These are phyloP conservation scores for Tetrahymena thermophila DNA, from an alignment of 73 alveolate species.

Conservation along the genomic window DNA sequence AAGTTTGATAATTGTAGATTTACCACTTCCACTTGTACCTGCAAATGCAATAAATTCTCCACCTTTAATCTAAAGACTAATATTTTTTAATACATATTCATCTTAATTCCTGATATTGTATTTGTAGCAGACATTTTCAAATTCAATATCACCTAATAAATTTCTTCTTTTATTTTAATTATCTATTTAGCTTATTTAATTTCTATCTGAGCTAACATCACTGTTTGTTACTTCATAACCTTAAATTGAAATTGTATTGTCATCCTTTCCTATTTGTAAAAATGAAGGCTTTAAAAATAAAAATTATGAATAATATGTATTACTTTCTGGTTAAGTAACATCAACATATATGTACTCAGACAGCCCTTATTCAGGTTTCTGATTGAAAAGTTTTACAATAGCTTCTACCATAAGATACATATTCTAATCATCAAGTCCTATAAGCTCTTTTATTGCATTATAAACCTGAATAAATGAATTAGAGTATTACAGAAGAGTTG, in stretches of 20 bases:
- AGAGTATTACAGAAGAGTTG: background rate
- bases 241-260: background rate
- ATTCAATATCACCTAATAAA: slow-evolving; percentile 50
- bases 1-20: slow-evolving; percentile 15
- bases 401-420: background rate
- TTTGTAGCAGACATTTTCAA: slow-evolving; percentile 51
- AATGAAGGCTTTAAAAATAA: background rate
- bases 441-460: background rate
- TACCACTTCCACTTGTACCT: slow-evolving; percentile 70
- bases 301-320: background rate
- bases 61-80: slow-evolving; percentile 42
- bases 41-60: slow-evolving; percentile 75
- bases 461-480: background rate
- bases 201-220: background rate
- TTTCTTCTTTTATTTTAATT: background rate
- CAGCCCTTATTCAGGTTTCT: background rate
- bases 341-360: background rate
- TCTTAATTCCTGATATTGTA: slow-evolving; percentile 47
- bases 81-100: slow-evolving; percentile 44
- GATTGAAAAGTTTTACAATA: background rate
- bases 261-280: background rate
- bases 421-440: background rate
- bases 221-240: background rate
- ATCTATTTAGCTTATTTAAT: background rate
- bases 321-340: background rate